Conservation (phyloP, 108 stramenopile genomes). For the Discostella stelligeroides region DNA sequence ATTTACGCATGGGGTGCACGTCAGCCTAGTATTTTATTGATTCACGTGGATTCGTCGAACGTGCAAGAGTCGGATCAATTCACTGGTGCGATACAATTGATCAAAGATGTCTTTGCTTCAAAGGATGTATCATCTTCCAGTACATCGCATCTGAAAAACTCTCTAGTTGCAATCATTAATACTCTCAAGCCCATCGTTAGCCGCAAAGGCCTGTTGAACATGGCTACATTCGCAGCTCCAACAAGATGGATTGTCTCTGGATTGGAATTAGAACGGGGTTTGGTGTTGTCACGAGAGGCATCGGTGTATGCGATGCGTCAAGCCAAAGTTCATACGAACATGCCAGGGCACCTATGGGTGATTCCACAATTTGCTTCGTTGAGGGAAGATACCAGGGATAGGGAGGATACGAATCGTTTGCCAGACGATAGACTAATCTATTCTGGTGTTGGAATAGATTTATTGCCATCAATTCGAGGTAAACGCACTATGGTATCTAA, state of each 20-base stretch:
- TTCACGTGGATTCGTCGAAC: slow-evolving; percentile 52
- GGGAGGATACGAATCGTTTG: slow-evolving; percentile 12
- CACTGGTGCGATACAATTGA: slow-evolving; percentile 30
- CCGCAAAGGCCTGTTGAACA: slow-evolving; percentile 83
- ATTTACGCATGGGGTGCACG: slow-evolving; percentile 68
- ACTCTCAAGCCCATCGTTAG: slow-evolving; percentile 48
- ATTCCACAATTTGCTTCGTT: slow-evolving; percentile 77
- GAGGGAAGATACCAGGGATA: slow-evolving; percentile 46
- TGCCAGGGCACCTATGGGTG: slow-evolving; percentile 64
- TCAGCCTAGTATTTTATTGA: slow-evolving; percentile 73
- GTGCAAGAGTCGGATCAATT: slow-evolving; percentile 1
- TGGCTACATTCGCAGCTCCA: slow-evolving; percentile 79
- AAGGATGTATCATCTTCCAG: slow-evolving; percentile 4
- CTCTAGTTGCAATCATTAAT: slow-evolving; percentile 61
- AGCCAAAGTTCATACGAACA: slow-evolving; percentile 48
- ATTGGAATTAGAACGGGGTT: slow-evolving; percentile 77
- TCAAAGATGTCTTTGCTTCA: slow-evolving; percentile 31
- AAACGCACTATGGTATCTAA: slow-evolving; percentile 43
- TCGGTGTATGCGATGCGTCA: slow-evolving; percentile 57
- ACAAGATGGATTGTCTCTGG: slow-evolving; percentile 85
- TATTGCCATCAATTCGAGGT: slow-evolving; percentile 39
- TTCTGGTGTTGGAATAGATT: slow-evolving; percentile 34
- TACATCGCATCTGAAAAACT: slow-evolving; percentile 42
- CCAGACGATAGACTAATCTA: slow-evolving; percentile 27
- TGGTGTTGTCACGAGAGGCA: slow-evolving; percentile 72